Base-by-base conservation (phyloP, 441 rosid genomes). In the Syzygium malaccense region DNA sequence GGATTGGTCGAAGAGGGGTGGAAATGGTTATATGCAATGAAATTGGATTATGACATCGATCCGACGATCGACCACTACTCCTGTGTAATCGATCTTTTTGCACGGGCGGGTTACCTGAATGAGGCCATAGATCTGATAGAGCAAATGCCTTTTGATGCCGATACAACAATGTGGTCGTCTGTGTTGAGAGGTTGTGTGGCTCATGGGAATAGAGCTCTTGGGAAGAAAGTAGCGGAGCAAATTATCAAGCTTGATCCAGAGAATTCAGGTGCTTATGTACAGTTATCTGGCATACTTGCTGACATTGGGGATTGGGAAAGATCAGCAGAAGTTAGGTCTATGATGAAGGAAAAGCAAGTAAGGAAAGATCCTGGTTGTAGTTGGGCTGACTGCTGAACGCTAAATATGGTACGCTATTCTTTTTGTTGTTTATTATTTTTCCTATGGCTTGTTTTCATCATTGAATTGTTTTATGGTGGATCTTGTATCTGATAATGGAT, bases 211-310 rank as follows among this genome's bases (percentile, higher is more conserved):
- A 94, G 87, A 90, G 87, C 56, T 91, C 92, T 94, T 18, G 98
- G 98, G 86, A 92, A 92, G 92, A 93, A 91, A 89, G 96, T 95
- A 88, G 98, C 96, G 11, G 92, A 91, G 90, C 88, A 88, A 88
- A 94, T 97, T 88, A 92, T 96, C 86, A 94, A 94, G 90, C 95
- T 96, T 30, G 97, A 96, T 92, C 98, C 99, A n/a, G 95, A 92
- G 90, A 95, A 94, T 85, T 90, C 97, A 20, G 91, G 92, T 87
- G 98, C 97, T 86, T 95, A 96, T 87, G 93, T 95, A 19, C 97
- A 94, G 92, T 90, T 96, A 30, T 95, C 97, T 11, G 90, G 91
- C 88, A 90, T 97, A 85, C 93, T 94, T 85, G 97, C 99, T 88
- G 88, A 91, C 88, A 91, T 94, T 26, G 97, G 97, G 87, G 95